Evolutionary conservation across 352 stramenopile genomes (phyloP).

Genomic region (Globisporangium spiculum): DNA sequence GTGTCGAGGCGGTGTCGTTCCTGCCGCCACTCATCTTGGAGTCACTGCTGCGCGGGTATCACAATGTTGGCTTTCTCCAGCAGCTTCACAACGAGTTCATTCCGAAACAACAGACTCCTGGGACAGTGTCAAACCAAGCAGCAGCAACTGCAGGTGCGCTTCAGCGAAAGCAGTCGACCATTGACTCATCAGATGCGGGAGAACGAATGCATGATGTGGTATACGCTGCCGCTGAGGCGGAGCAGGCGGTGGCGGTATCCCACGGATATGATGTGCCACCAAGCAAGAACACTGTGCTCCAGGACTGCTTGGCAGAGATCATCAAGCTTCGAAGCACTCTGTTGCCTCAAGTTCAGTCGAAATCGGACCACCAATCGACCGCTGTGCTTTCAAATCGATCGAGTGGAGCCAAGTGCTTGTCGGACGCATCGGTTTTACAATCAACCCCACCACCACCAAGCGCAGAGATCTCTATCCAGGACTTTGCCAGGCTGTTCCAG

Average conservation of each 20-base stretch:
- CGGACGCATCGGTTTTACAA: not conserved
- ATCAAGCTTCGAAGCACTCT: conserved; percentile 16
- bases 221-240: not conserved
- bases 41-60: conserved; percentile 58
- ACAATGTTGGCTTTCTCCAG: conserved; percentile 65
- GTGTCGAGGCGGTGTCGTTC: conserved; percentile 61
- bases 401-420: not conserved
- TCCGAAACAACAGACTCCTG: not conserved
- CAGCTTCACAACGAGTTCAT: conserved; percentile 29
- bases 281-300: conserved; percentile 16
- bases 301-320: conserved; percentile 32
- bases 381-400: not conserved
- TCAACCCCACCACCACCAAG: conserved; percentile 2
- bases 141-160: not conserved
- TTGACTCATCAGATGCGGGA: not conserved
- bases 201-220: not conserved
- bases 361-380: not conserved
- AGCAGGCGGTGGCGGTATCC: not conserved
- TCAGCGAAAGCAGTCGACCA: not conserved
- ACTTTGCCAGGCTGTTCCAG: conserved; percentile 32
- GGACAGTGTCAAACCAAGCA: not conserved
- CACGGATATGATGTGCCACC: not conserved
- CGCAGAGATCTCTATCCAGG: conserved; percentile 25
- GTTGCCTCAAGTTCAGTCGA: not conserved
- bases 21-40: conserved; percentile 61